Evolutionary conservation across 1,139 yeast species (phyloP).

Genomic region (Yamadazyma spencermartinsiae): DNA sequence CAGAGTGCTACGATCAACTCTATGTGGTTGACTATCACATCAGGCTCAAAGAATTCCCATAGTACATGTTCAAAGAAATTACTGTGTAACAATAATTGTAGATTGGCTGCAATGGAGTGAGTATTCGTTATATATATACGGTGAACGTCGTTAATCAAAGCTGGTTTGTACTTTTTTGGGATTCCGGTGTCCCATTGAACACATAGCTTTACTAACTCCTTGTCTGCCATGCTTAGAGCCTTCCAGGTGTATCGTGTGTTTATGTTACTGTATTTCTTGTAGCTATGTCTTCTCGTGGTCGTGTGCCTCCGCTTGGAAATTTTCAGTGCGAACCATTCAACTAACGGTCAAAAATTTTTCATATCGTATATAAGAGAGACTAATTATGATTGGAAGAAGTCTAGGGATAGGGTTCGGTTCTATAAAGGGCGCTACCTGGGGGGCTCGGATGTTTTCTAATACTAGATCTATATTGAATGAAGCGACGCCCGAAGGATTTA

Average conservation of each 20-base stretch:
- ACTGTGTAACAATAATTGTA: slow-evolving; percentile 20
- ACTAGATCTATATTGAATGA: slow-evolving; percentile 3
- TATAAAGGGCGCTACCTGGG: background rate
- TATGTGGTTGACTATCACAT: slow-evolving; percentile 39
- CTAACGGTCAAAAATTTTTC: slow-evolving; percentile 5
- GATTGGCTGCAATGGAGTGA: slow-evolving; percentile 7
- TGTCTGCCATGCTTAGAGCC: slow-evolving; percentile 1
- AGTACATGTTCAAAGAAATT: slow-evolving; percentile 26
- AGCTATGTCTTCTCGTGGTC: background rate
- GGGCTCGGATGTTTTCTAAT: background rate
- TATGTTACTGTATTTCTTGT: background rate
- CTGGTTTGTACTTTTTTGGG: slow-evolving; percentile 12
- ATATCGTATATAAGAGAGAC: background rate
- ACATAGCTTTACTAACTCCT: slow-evolving; percentile 1
- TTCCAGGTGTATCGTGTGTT: background rate
- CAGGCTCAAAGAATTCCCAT: slow-evolving; percentile 43
- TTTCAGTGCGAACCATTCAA: background rate
- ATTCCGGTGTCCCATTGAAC: slow-evolving; percentile 4
- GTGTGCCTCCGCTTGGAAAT: background rate
- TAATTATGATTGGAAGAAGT: slow-evolving; percentile 1
- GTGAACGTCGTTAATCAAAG: slow-evolving; percentile 24
- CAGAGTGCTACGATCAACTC: slow-evolving; percentile 28
- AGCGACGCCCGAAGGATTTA: slow-evolving; percentile 3
- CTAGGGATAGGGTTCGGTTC: background rate
- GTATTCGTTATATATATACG: slow-evolving; percentile 2